Evolutionary conservation across 805 yeast genomes (phyloP).

Genomic region (Metschnikowia kofuensis): DNA sequence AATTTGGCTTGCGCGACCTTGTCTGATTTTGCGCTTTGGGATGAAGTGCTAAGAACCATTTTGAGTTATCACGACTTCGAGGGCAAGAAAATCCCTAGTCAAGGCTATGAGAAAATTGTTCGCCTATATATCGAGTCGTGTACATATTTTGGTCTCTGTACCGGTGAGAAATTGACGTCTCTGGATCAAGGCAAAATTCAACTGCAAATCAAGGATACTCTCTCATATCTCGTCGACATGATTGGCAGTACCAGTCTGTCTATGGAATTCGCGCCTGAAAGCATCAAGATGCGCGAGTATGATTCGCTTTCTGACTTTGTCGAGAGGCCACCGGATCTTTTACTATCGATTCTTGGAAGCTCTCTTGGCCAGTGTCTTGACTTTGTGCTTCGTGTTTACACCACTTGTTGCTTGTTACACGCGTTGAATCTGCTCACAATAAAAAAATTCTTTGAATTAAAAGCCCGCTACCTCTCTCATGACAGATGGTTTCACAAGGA

Average conservation of each 20-base stretch:
- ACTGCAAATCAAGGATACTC: conserved; percentile 26
- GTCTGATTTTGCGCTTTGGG: conserved; percentile 14
- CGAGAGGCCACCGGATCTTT: conserved; percentile 3
- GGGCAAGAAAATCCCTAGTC: background rate
- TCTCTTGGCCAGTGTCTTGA: conserved; percentile 1
- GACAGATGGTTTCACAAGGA: conserved; percentile 23
- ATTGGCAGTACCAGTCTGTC: background rate
- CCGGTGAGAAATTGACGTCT: conserved; percentile 18
- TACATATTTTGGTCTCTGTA: conserved; percentile 13
- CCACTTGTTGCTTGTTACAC: conserved; percentile 32
- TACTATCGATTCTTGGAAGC: background rate
- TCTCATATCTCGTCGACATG: conserved; percentile 10
- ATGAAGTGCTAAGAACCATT: conserved; percentile 9
- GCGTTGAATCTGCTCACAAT: conserved; percentile 36
- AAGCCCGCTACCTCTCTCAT: conserved; percentile 13
- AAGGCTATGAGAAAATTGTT: conserved; percentile 1
- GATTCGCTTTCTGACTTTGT: conserved; percentile 19
- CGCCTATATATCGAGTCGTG: conserved; percentile 8
- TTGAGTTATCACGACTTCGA: conserved; percentile 1
- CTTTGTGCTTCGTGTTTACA: conserved; percentile 11
- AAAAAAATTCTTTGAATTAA: conserved; percentile 25
- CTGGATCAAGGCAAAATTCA: conserved; percentile 29
- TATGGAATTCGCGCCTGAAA: background rate
- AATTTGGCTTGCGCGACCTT: background rate
- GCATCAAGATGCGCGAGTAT: background rate